Evolutionary conservation across 371 early-diverging fungal species (phyloP).

Genomic region (Mortierella sp.): DNA sequence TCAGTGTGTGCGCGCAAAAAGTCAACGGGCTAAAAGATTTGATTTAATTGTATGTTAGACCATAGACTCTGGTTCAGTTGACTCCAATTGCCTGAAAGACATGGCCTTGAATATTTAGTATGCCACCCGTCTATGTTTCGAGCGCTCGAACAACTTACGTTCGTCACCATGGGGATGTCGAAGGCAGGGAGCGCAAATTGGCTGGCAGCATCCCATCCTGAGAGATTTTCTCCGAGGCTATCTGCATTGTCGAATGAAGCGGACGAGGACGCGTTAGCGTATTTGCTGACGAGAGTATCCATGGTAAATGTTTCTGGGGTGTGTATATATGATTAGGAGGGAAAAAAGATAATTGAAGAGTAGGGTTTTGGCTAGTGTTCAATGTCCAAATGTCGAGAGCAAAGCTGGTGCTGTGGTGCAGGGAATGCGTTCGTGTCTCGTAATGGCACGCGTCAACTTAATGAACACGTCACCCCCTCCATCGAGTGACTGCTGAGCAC

Average conservation of each 20-base stretch:
- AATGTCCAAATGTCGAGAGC: neutral
- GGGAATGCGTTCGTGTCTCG: slow-evolving; percentile 4
- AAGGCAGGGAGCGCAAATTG: slow-evolving; percentile 80
- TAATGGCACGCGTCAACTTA: slow-evolving; percentile 28
- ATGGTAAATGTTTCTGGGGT: slow-evolving; percentile 45
- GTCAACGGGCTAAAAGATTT: slow-evolving; percentile 67
- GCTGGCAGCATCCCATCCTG: slow-evolving; percentile 71
- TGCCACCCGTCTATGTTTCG: neutral
- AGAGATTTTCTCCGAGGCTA: slow-evolving; percentile 32
- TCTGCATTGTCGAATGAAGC: slow-evolving; percentile 40
- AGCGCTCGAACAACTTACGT: slow-evolving; percentile 61
- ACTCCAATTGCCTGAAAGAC: neutral
- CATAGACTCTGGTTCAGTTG: neutral
- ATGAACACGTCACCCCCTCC: slow-evolving; percentile 34
- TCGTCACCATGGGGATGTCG: slow-evolving; percentile 77
- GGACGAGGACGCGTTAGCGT: slow-evolving; percentile 59
- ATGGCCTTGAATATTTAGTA: neutral
- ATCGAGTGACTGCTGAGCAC: slow-evolving; percentile 27
- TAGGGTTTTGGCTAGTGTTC: neutral
- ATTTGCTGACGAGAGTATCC: slow-evolving; percentile 71
- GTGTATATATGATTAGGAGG: neutral
- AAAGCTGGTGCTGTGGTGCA: neutral
- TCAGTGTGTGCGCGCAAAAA: slow-evolving; percentile 74
- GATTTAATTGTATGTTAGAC: neutral
- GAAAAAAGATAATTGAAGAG: neutral